A percentile compares a stretch with the other conserved stretches of the same genome.
These are phyloP conservation scores for Sesbania bispinosa DNA, from an alignment of 306 rosid species.

Conservation along the genomic window DNA sequence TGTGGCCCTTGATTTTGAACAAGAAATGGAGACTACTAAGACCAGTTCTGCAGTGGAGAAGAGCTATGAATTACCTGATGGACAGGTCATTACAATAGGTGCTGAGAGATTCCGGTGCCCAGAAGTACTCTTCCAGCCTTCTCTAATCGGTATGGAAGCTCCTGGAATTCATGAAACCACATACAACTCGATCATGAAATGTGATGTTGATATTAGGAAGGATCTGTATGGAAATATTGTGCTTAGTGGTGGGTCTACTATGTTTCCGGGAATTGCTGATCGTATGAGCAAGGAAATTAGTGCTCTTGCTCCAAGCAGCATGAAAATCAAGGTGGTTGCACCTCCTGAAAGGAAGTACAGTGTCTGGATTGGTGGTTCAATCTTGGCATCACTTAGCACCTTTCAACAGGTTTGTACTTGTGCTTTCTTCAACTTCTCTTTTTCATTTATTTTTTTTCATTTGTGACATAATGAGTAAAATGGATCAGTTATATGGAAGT, in stretches of 20 bases:
- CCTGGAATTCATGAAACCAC: slow-evolving; percentile 73
- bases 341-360: slow-evolving; percentile 79
- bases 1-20: slow-evolving; percentile 70
- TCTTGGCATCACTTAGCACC: slow-evolving; percentile 75
- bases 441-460: not conserved
- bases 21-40: slow-evolving; percentile 66
- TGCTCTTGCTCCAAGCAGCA: slow-evolving; percentile 79
- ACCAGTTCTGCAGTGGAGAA: slow-evolving; percentile 66
- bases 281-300: slow-evolving; percentile 81
- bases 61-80: slow-evolving; percentile 72
- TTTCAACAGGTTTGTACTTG: slow-evolving; percentile 56
- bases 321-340: slow-evolving; percentile 80
- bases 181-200: slow-evolving; percentile 75
- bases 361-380: slow-evolving; percentile 85
- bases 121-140: slow-evolving; percentile 77
- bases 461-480: not conserved
- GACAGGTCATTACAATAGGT: slow-evolving; percentile 72
- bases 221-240: slow-evolving; percentile 71
- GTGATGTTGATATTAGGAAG: slow-evolving; percentile 77
- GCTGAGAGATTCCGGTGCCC: slow-evolving; percentile 82
- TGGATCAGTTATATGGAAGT: not conserved
- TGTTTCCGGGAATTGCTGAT: slow-evolving; percentile 78
- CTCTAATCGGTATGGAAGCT: slow-evolving; percentile 74
- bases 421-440: not conserved
- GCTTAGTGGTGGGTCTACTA: slow-evolving; percentile 73